Evolutionary conservation across 2,329 filamentous ascomycete genomes (phyloP).

Genomic region (Fusarium pininemorale): DNA sequence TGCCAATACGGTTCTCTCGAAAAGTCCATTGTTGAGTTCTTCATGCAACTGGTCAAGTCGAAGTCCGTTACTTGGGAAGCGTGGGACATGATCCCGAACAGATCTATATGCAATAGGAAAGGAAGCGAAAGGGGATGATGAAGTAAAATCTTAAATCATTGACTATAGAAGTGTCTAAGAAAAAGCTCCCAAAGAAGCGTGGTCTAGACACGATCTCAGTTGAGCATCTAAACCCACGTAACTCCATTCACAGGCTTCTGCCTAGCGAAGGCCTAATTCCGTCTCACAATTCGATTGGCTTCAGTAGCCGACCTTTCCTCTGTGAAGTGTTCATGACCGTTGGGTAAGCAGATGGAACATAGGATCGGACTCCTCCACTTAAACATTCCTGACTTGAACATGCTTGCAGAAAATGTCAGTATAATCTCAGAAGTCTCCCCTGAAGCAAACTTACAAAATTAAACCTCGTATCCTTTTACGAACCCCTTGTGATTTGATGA

Average conservation of each 20-base stretch:
- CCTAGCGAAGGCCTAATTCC: too few relatives aligned
- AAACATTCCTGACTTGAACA: too few relatives aligned
- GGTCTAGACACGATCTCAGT: background rate
- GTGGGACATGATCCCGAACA: background rate
- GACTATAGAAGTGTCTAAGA: too few relatives aligned
- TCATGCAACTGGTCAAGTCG: background rate
- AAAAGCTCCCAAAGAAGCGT: background rate
- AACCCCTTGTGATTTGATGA: too few relatives aligned
- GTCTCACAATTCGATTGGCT: too few relatives aligned
- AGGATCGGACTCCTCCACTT: background rate
- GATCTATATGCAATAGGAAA: too few relatives aligned
- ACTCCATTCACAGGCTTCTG: background rate
- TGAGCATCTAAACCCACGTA: background rate
- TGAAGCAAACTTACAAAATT: background rate
- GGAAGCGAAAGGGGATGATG: background rate
- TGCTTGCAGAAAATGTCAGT: background rate
- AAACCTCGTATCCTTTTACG: too few relatives aligned
- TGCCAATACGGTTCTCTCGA: background rate
- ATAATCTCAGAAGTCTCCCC: background rate
- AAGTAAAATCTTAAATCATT: background rate
- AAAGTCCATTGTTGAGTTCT: background rate
- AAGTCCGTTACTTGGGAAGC: background rate
- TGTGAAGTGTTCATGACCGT: background rate
- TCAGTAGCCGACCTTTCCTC: background rate
- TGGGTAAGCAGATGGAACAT: background rate